Percentiles rank a stretch among this genome's conserved stretches.
phyloP scores from a whole-genome alignment of 2,329 filamentous ascomycete genomes.

The Rugonectria rugulosa region DNA sequence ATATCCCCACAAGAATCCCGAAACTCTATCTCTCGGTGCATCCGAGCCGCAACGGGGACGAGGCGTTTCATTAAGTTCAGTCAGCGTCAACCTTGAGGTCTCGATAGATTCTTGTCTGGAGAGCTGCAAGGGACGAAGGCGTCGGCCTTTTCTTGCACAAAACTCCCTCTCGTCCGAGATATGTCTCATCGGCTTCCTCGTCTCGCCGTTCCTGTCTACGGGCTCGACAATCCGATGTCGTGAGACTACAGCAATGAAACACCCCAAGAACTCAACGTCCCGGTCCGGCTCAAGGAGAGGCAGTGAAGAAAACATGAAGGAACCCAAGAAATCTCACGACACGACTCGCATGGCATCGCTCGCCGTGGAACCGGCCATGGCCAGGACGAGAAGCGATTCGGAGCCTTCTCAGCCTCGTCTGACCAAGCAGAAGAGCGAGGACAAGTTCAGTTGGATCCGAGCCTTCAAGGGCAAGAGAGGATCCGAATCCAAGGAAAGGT shows the following conservation, averaged over 20 bases:
- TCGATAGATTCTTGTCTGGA: neutral
- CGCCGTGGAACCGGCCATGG: neutral
- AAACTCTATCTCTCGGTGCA: conserved; percentile 18
- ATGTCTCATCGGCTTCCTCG: neutral
- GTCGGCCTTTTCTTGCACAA: neutral
- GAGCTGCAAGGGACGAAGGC: conserved; percentile 19
- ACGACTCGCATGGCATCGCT: neutral
- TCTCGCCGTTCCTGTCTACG: neutral
- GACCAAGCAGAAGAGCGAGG: neutral
- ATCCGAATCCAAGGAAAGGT: conserved; percentile 7
- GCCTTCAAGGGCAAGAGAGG: conserved; percentile 13
- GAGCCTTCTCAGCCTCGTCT: neutral
- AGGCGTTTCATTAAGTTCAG: conserved; percentile 15
- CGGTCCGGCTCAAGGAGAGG: neutral
- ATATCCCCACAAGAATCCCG: conserved; percentile 13
- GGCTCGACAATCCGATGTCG: neutral
- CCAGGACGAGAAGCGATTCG: neutral
- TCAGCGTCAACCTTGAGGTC: conserved; percentile 12
- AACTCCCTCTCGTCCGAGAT: neutral
- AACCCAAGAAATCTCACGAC: neutral
- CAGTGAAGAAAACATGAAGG: neutral
- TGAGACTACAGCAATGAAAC: neutral
- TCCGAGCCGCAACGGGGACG: conserved; percentile 16
- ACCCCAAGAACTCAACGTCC: neutral
- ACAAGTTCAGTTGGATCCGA: conserved; percentile 15